phyloP scores from a whole-genome alignment of 352 stramenopile genomes.

The Phytophthora brassicae region DNA sequence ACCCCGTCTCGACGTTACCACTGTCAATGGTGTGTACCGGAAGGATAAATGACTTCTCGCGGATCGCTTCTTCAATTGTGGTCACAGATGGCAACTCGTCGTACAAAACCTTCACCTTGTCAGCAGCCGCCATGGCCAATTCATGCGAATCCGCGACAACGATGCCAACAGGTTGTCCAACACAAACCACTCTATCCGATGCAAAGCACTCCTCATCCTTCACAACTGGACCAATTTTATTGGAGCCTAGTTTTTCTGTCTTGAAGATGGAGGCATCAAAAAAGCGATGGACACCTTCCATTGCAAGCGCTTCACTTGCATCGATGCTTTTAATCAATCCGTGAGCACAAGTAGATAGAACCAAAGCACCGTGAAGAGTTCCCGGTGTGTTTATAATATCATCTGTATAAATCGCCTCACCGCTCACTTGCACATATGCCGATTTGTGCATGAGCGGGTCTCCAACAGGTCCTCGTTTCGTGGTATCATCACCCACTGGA shows the following conservation, averaged over 20 bases:
- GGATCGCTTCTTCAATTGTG: constrained; percentile 95
- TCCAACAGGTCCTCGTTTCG: constrained; percentile 76
- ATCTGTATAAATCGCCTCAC: constrained; percentile 95
- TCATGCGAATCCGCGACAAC: constrained; percentile 84
- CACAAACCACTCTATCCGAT: constrained; percentile 61
- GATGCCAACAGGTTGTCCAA: constrained; percentile 83
- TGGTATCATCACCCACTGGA: constrained; percentile 37
- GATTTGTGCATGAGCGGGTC: constrained; percentile 93
- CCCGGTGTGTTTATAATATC: constrained; percentile 89
- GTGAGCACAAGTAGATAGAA: constrained; percentile 86
- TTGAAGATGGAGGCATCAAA: constrained; percentile 81
- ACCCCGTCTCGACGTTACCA: constrained; percentile 79
- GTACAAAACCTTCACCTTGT: constrained; percentile 90
- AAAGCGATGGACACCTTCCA: constrained; percentile 89
- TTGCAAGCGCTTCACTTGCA: constrained; percentile 67
- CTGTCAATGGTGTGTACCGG: constrained; percentile 80
- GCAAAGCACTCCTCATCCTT: constrained; percentile 91
- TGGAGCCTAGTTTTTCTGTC: constrained; percentile 59
- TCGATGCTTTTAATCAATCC: constrained; percentile 88
- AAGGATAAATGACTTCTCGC: constrained; percentile 89
- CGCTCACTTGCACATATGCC: constrained; percentile 92
- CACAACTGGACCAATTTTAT: constrained; percentile 79
- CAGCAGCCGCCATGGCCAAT: constrained; percentile 66
- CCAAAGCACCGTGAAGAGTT: constrained; percentile 91
- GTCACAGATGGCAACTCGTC: constrained; percentile 88